Percentiles rank a stretch among this genome's conserved stretches.
Evolutionary conservation across 345 rosid species (phyloP).

Genomic region (Laguncularia racemosa): DNA sequence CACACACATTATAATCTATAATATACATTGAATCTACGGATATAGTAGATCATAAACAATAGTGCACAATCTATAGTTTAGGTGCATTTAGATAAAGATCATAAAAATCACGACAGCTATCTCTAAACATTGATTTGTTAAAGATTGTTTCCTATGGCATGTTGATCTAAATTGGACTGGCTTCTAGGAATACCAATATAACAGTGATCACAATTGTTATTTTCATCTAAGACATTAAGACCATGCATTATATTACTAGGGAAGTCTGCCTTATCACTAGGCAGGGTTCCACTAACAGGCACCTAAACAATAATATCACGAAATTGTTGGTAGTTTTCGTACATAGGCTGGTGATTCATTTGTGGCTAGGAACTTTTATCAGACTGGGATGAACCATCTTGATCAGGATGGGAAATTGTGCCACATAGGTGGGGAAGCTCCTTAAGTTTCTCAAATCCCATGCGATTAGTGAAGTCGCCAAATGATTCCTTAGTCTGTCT

Average conservation of each 20-base stretch:
- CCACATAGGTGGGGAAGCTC: too few species aligned
- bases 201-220: conserved; percentile 55
- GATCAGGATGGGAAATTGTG: too few species aligned
- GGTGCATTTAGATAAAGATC: too few species aligned
- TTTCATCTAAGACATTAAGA: conserved; percentile 53
- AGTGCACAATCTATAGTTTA: too few species aligned
- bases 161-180: conserved; percentile 58
- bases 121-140: conserved; percentile 30
- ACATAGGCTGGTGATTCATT: conserved; percentile 38
- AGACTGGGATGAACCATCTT: too few species aligned
- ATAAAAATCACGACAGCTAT: too few species aligned
- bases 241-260: conserved; percentile 65
- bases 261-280: conserved; percentile 63
- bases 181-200: conserved; percentile 48
- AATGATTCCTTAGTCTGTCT: too few species aligned
- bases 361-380: conserved; percentile 68
- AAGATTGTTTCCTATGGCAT: conserved; percentile 48
- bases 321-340: conserved; percentile 42
- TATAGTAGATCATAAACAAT: too few species aligned
- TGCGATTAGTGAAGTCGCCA: too few species aligned
- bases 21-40: too few species aligned
- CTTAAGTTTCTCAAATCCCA: too few species aligned
- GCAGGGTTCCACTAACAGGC: conserved; percentile 44
- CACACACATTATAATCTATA: too few species aligned
- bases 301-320: conserved; percentile 74